Evolutionary conservation across 371 early-diverging fungal species (phyloP).

Genomic region (Choanephora cucurbitarum): DNA sequence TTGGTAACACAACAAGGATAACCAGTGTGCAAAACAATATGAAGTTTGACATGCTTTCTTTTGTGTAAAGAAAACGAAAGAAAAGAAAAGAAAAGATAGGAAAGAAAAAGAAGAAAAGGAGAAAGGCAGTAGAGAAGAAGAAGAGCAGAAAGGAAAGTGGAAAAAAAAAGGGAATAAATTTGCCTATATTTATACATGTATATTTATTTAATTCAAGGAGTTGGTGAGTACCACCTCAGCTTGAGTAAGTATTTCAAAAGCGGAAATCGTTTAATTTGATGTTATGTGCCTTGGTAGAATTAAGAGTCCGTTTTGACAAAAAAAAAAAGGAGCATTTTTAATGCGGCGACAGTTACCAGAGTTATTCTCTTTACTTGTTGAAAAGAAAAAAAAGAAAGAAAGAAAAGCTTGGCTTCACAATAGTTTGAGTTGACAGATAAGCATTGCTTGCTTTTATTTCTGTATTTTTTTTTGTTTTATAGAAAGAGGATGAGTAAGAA

Average conservation of each 20-base stretch:
- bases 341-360: background rate
- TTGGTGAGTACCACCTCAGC: background rate
- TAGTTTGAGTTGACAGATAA: too few species aligned
- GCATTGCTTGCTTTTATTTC: too few species aligned
- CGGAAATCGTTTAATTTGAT: background rate
- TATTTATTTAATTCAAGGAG: background rate
- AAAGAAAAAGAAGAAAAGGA: background rate
- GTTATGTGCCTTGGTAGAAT: background rate
- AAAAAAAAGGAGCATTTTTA: background rate
- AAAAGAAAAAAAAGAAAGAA: too few species aligned
- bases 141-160: background rate
- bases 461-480: too few species aligned
- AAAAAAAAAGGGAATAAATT: too few species aligned
- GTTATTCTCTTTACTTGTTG: too few species aligned
- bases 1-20: conserved; percentile 1
- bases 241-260: background rate
- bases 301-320: background rate
- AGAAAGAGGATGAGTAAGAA: too few species aligned
- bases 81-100: background rate
- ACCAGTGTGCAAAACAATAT: background rate
- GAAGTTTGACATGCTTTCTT: background rate
- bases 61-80: background rate
- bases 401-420: too few species aligned
- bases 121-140: background rate
- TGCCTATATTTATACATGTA: too few species aligned